Evolutionary conservation across 345 rosid genomes (phyloP).

Genomic region (Populus pruinosa): DNA sequence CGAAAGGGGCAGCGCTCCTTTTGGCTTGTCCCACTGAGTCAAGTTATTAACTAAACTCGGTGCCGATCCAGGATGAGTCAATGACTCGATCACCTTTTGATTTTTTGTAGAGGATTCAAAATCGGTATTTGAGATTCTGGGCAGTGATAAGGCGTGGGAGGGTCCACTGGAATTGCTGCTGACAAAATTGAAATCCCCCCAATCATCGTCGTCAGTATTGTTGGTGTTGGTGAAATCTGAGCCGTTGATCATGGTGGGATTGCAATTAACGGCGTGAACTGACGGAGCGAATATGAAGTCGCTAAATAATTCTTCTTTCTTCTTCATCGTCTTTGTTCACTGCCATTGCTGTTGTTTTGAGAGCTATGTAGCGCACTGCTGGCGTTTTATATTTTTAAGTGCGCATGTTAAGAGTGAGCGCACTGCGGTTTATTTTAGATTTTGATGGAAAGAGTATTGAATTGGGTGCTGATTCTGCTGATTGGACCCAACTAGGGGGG

Average conservation of each 20-base stretch:
- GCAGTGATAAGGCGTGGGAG: constrained; percentile 28
- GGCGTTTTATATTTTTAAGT: background rate
- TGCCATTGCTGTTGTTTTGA: constrained; percentile 15
- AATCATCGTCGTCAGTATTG: constrained; percentile 53
- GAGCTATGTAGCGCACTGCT: background rate
- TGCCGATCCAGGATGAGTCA: constrained; percentile 24
- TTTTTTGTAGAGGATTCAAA: constrained; percentile 11
- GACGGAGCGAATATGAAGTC: constrained; percentile 42
- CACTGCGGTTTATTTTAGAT: background rate
- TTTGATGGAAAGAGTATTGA: background rate
- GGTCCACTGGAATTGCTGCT: constrained; percentile 26
- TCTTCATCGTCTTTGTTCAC: constrained; percentile 38
- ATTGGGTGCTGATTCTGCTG: background rate
- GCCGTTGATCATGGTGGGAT: constrained; percentile 25
- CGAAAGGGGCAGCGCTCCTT: constrained; percentile 81
- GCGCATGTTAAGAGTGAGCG: constrained; percentile 12
- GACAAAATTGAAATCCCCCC: constrained; percentile 88
- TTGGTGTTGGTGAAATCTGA: constrained; percentile 21
- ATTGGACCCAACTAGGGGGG: background rate
- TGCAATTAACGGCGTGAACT: constrained; percentile 4
- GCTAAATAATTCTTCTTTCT: constrained; percentile 39
- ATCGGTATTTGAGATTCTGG: background rate
- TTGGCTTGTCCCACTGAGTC: constrained; percentile 38
- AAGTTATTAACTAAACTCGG: constrained; percentile 32
- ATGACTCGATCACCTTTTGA: background rate